Percentiles rank a stretch among this genome's conserved stretches.
These are phyloP conservation scores for Euphrasia confusa DNA, from an alignment of 257 asterid genomes.

Conservation along the genomic window DNA sequence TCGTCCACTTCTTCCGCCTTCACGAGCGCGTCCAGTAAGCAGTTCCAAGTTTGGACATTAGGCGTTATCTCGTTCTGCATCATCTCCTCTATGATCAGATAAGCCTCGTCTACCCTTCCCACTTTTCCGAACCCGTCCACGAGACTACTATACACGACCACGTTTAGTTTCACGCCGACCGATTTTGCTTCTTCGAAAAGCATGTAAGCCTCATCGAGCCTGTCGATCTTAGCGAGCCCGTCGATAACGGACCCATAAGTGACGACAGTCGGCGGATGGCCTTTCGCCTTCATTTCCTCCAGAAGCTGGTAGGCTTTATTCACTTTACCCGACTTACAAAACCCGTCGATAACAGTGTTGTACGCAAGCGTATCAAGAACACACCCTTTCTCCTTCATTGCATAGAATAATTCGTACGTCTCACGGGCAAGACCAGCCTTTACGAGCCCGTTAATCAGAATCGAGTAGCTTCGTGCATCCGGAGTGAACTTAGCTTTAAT, in stretches of 20 bases:
- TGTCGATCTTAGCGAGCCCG: slow-evolving; percentile 94
- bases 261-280: slow-evolving; percentile 72
- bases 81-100: slow-evolving; percentile 87
- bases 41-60: slow-evolving; percentile 85
- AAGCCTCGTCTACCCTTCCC: slow-evolving; percentile 94
- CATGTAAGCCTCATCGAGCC: slow-evolving; percentile 97
- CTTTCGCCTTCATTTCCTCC: slow-evolving; percentile 91
- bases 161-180: slow-evolving; percentile 54
- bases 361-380: slow-evolving; percentile 80
- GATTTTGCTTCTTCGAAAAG: slow-evolving; percentile 99
- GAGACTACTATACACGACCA: slow-evolving; percentile 78
- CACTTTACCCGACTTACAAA: slow-evolving; percentile 90
- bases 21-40: slow-evolving; percentile 89
- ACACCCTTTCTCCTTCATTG: slow-evolving; percentile 87
- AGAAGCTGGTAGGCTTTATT: slow-evolving; percentile 91
- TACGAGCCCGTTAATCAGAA: slow-evolving; percentile 79
- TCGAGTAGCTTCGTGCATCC: slow-evolving; percentile 81
- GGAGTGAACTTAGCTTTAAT: slow-evolving; percentile 61
- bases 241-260: slow-evolving; percentile 92
- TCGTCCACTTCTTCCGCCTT: slow-evolving; percentile 90
- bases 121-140: slow-evolving; percentile 93
- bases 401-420: slow-evolving; percentile 72
- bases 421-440: slow-evolving; percentile 89
- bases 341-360: slow-evolving; percentile 86
- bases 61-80: slow-evolving; percentile 76